Evolutionary conservation across 768 basidiomycete genomes (phyloP).

Genomic region (Lentinula aciculospora): DNA sequence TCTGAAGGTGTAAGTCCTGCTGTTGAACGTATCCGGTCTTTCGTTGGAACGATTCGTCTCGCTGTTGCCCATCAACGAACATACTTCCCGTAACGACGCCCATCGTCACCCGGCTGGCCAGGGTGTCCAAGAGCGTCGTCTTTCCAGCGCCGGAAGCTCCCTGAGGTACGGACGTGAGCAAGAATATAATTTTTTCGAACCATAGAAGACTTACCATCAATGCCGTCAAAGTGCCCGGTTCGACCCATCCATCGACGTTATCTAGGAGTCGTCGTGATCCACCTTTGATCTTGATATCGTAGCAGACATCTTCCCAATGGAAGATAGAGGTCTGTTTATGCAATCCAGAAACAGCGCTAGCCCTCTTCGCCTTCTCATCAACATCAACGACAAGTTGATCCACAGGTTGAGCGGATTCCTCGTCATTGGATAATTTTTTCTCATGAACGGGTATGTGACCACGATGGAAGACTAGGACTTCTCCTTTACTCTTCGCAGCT

Average conservation of each 20-base stretch:
- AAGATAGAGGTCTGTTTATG: conserved; percentile 24
- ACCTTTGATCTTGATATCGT: conserved; percentile 26
- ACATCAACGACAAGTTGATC: conserved; percentile 11
- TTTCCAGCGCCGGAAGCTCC: conserved; percentile 19
- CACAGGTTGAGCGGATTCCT: conserved; percentile 22
- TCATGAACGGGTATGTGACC: conserved; percentile 16
- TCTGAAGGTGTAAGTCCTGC: conserved; percentile 40
- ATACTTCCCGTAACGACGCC: conserved; percentile 44
- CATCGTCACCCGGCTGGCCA: conserved; percentile 41
- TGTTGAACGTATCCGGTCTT: conserved; percentile 46
- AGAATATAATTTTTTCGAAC: not conserved
- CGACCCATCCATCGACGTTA: conserved; percentile 42
- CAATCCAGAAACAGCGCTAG: conserved; percentile 10
- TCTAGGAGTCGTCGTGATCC: conserved; percentile 26
- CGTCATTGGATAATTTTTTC: conserved; percentile 18
- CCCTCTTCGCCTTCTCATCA: conserved; percentile 12
- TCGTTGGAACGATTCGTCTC: conserved; percentile 32
- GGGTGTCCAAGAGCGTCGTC: conserved; percentile 37
- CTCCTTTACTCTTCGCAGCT: conserved; percentile 21
- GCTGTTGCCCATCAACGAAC: conserved; percentile 29
- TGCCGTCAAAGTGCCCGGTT: conserved; percentile 45
- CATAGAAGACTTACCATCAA: conserved; percentile 33
- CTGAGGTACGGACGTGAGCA: not conserved
- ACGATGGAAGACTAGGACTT: conserved; percentile 21
- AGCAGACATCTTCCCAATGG: conserved; percentile 40